A percentile compares a stretch with the other conserved stretches of the same genome.
phyloP scores from a whole-genome alignment of 129 eudicot genomes.

The sunflower (Helianthus annuus) region DNA sequence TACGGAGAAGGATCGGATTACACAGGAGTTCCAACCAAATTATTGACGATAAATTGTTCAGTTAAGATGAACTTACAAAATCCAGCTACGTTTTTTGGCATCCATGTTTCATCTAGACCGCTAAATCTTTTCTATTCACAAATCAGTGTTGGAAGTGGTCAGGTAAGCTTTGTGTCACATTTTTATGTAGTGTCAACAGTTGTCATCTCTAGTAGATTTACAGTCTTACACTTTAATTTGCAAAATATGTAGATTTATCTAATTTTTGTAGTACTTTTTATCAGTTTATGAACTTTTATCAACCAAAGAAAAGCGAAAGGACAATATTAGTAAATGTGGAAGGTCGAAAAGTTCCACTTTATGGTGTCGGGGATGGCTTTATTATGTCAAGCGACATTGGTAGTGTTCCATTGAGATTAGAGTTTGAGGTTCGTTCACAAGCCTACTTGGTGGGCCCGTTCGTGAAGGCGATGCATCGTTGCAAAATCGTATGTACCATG shows the following conservation, averaged over 20 bases:
- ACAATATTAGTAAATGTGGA: conserved; percentile 37
- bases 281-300: conserved; percentile 57
- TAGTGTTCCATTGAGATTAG: conserved; percentile 54
- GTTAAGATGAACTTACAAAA: conserved; percentile 55
- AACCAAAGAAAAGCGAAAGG: conserved; percentile 60
- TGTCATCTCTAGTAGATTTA: too few relatives aligned
- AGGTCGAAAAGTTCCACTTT: conserved; percentile 60
- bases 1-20: conserved; percentile 63
- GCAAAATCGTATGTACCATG: conserved; percentile 45
- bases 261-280: neutral
- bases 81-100: conserved; percentile 76
- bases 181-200: neutral
- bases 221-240: neutral
- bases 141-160: conserved; percentile 61
- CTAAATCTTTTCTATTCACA: conserved; percentile 48
- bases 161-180: conserved; percentile 34
- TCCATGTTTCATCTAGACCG: conserved; percentile 53
- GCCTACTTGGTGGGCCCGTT: conserved; percentile 64
- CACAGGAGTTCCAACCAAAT: conserved; percentile 75
- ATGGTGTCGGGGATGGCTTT: conserved; percentile 65
- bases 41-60: conserved; percentile 66
- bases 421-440: conserved; percentile 41
- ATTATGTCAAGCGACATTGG: conserved; percentile 29
- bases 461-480: conserved; percentile 50
- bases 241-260: neutral